Evolutionary conservation across 352 stramenopile genomes (phyloP).

Genomic region (Phytophthora vignae): DNA sequence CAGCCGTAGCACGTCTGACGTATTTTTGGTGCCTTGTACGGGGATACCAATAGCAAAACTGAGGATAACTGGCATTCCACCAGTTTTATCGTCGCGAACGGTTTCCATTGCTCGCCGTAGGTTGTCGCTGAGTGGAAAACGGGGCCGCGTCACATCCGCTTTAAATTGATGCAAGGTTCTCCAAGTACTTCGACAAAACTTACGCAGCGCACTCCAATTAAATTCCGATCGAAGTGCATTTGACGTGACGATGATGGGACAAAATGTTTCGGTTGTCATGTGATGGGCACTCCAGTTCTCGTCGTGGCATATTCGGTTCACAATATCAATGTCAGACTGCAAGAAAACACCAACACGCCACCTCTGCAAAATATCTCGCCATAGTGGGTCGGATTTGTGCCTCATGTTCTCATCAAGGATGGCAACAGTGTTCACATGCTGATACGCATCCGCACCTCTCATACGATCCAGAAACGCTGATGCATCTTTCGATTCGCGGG

Average conservation of each 20-base stretch:
- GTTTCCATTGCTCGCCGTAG: too few species aligned
- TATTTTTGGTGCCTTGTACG: slow-evolving; percentile 9
- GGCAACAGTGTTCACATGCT: not conserved
- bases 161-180: slow-evolving; percentile 5
- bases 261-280: not conserved
- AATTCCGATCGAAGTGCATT: slow-evolving; percentile 8
- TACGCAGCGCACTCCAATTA: not conserved
- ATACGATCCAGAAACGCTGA: slow-evolving; percentile 4
- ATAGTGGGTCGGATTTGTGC: not conserved
- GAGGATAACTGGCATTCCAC: not conserved
- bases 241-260: slow-evolving; percentile 6
- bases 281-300: slow-evolving; percentile 1
- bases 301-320: not conserved
- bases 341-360: not conserved
- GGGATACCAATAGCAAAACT: not conserved
- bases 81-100: slow-evolving; percentile 10
- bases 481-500: not conserved
- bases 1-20: not conserved
- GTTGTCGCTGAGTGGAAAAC: not conserved
- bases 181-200: not conserved
- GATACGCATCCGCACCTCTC: not conserved
- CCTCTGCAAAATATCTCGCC: slow-evolving; percentile 1
- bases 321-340: slow-evolving; percentile 2
- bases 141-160: not conserved
- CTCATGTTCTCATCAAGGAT: slow-evolving; percentile 7